Conservation (phyloP, 257 asterid genomes). For the Primulina huaijiensis region DNA sequence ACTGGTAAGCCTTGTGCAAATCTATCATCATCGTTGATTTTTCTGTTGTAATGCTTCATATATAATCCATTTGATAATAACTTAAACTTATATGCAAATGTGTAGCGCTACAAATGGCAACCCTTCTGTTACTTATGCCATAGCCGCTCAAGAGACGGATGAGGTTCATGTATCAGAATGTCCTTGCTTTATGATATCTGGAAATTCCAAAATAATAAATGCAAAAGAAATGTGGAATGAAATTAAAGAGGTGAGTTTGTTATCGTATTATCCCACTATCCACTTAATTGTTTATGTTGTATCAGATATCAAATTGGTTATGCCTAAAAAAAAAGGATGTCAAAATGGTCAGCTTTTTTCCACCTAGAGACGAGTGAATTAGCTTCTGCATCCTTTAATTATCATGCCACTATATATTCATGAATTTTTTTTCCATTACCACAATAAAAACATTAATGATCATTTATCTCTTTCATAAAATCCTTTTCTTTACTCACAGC, state of each 20-base stretch:
- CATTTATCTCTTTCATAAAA: constrained; percentile 9
- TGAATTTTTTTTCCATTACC: too few species aligned
- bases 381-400: too few species aligned
- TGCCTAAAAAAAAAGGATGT: too few species aligned
- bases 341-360: too few species aligned
- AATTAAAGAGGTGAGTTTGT: constrained; percentile 57
- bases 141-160: constrained; percentile 71
- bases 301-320: too few species aligned
- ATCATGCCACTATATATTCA: too few species aligned
- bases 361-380: too few species aligned
- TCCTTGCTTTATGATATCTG: constrained; percentile 66
- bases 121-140: constrained; percentile 66
- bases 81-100: neutral
- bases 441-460: neutral
- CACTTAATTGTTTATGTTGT: too few species aligned
- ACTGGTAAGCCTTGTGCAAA: constrained; percentile 45
- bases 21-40: neutral
- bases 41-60: neutral
- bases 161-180: constrained; percentile 65
- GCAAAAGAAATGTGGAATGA: constrained; percentile 78
- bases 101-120: constrained; percentile 52
- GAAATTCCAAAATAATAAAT: constrained; percentile 48
- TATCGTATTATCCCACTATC: too few species aligned
- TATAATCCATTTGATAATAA: neutral
- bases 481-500: constrained; percentile 32